phyloP scores from a whole-genome alignment of 2,329 filamentous ascomycete species.

The Cercospora beticola region DNA sequence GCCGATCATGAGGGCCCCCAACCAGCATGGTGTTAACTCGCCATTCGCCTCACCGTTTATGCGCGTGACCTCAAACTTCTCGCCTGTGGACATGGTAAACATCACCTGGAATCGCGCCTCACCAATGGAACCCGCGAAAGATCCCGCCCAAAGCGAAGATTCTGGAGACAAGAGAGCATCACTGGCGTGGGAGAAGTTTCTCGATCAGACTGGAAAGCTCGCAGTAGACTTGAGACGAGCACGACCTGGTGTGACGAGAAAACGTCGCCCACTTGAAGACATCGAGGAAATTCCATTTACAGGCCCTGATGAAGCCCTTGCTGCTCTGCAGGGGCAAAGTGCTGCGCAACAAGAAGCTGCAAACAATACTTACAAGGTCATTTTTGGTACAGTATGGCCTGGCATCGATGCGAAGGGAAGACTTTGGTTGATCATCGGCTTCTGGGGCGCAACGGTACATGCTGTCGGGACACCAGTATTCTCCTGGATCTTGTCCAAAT shows the following conservation, averaged over 20 bases:
- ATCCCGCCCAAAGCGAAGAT: background rate
- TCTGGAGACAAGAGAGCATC: conserved; percentile 16
- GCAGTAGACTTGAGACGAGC: conserved; percentile 25
- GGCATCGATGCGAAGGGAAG: conserved; percentile 55
- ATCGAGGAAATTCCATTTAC: conserved; percentile 22
- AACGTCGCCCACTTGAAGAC: conserved; percentile 17
- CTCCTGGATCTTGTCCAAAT: conserved; percentile 69
- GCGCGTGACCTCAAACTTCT: conserved; percentile 17
- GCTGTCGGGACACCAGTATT: conserved; percentile 72
- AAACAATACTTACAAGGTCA: conserved; percentile 46
- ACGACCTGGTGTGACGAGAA: conserved; percentile 11
- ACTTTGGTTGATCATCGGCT: conserved; percentile 57
- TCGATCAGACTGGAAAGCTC: conserved; percentile 25
- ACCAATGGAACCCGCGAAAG: background rate
- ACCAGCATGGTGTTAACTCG: conserved; percentile 21
- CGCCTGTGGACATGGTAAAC: conserved; percentile 9
- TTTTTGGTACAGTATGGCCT: conserved; percentile 71
- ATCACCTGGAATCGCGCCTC: conserved; percentile 11
- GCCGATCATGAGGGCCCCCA: conserved; percentile 27
- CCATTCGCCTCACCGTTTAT: conserved; percentile 29
- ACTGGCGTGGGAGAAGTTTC: conserved; percentile 20
- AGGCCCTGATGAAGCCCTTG: conserved; percentile 19
- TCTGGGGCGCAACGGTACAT: conserved; percentile 62
- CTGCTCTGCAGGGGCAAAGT: conserved; percentile 15
- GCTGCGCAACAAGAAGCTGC: conserved; percentile 6